phyloP scores from a whole-genome alignment of 805 yeast genomes.

The Diddensiella transvaalensis region DNA sequence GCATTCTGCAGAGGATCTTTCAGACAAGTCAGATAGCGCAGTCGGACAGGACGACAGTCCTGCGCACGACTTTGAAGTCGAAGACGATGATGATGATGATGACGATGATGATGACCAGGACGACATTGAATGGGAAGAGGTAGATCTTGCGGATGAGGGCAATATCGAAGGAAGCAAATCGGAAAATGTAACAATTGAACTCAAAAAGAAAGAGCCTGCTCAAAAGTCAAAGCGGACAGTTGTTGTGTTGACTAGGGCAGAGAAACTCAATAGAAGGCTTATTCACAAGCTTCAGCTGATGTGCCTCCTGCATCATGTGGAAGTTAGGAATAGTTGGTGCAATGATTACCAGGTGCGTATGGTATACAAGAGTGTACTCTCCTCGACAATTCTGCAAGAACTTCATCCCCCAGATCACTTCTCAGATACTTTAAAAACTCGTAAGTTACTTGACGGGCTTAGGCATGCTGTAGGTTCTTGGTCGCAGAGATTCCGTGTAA shows the following conservation, averaged over 20 bases:
- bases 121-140: slow-evolving; percentile 39
- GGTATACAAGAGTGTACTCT: slow-evolving; percentile 44
- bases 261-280: slow-evolving; percentile 47
- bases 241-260: slow-evolving; percentile 39
- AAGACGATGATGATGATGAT: slow-evolving; percentile 21
- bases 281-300: slow-evolving; percentile 60
- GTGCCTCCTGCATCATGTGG: slow-evolving; percentile 63
- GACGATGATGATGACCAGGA: slow-evolving; percentile 30
- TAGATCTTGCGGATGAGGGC: slow-evolving; percentile 28
- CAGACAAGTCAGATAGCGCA: background rate
- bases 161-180: background rate
- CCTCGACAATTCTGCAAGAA: slow-evolving; percentile 45
- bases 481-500: slow-evolving; percentile 50
- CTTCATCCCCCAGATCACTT: slow-evolving; percentile 47
- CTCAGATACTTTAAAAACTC: slow-evolving; percentile 48
- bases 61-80: slow-evolving; percentile 17
- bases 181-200: slow-evolving; percentile 2
- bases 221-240: background rate
- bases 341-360: slow-evolving; percentile 43
- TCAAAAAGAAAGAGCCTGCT: background rate
- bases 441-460: slow-evolving; percentile 75
- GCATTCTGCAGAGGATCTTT: background rate
- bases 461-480: slow-evolving; percentile 63
- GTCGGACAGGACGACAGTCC: background rate
- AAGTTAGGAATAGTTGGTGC: slow-evolving; percentile 71